These are phyloP conservation scores for Russula earlei DNA, from an alignment of 768 basidiomycete genomes.

Conservation along the genomic window DNA sequence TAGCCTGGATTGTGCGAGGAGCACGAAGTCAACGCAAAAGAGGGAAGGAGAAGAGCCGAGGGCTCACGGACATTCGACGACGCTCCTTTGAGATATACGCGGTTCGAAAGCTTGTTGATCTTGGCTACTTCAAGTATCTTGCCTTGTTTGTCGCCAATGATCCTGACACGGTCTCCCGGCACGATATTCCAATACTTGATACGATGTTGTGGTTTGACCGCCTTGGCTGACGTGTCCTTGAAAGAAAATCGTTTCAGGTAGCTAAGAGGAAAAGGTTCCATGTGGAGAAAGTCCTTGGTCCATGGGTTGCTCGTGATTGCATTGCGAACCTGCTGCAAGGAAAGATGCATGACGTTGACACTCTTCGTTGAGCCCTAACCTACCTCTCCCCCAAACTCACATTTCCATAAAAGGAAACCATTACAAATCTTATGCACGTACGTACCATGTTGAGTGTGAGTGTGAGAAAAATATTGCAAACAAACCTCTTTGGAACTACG, in stretches of 20 bases:
- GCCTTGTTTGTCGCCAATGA: constrained; percentile 54
- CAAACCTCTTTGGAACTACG: no score
- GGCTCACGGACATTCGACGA: constrained; percentile 28
- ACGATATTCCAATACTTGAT: constrained; percentile 85
- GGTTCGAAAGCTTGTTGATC: constrained; percentile 65
- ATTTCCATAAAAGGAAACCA: no score
- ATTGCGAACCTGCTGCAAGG: constrained; percentile 6
- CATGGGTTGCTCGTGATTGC: constrained; percentile 31
- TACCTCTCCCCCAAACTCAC: no score
- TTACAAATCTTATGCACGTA: no score
- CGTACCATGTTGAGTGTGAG: no score
- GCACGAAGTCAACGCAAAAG: background rate
- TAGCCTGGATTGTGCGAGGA: constrained; percentile 23
- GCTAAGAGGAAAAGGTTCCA: constrained; percentile 49
- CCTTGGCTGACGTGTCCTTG: constrained; percentile 38
- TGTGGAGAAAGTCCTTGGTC: constrained; percentile 60
- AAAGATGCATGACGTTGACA: constrained; percentile 18
- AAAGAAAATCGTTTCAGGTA: constrained; percentile 38
- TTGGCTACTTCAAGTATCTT: constrained; percentile 59
- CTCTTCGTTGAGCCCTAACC: no score
- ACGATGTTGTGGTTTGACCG: constrained; percentile 52
- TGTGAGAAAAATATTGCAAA: no score
- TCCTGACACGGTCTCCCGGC: constrained; percentile 69
- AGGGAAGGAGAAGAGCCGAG: background rate
- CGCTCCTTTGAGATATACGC: constrained; percentile 47